Percentiles rank a stretch among this genome's conserved stretches.
phyloP scores from a whole-genome alignment of 805 yeast genomes.

The Pichia thaimueangensis region DNA sequence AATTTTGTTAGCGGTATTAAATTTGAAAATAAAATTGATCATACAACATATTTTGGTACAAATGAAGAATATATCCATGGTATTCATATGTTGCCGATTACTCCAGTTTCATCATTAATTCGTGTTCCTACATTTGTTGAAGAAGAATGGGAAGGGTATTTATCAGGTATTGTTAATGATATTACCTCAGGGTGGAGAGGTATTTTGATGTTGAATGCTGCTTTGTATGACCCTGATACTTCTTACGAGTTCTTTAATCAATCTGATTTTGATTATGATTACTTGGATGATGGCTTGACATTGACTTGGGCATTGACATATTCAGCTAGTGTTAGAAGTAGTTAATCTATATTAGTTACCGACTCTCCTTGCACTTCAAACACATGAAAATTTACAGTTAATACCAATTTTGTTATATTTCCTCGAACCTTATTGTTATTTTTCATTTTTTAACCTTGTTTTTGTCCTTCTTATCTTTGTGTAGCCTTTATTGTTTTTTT shows the following conservation, averaged over 20 bases:
- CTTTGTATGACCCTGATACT: conserved; percentile 59
- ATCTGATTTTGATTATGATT: conserved; percentile 43
- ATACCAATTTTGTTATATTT: too few relatives aligned
- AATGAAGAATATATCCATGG: conserved; percentile 72
- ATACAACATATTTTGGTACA: conserved; percentile 68
- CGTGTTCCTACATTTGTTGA: conserved; percentile 47
- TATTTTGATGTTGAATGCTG: conserved; percentile 64
- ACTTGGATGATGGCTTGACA: conserved; percentile 80
- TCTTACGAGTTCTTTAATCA: conserved; percentile 59
- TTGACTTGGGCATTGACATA: conserved; percentile 81
- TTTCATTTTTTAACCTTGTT: too few relatives aligned
- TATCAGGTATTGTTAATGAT: conserved; percentile 37
- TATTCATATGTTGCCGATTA: conserved; percentile 71
- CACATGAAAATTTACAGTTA: too few relatives aligned
- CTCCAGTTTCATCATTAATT: conserved; percentile 58
- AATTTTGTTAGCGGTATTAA: conserved; percentile 70
- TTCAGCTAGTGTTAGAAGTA: conserved; percentile 54
- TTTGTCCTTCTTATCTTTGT: too few relatives aligned
- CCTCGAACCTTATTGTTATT: too few relatives aligned
- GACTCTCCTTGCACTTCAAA: too few relatives aligned
- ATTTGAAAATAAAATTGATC: conserved; percentile 68
- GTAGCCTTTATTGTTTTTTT: too few relatives aligned
- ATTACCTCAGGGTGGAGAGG: conserved; percentile 71
- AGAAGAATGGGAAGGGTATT: conserved; percentile 55
- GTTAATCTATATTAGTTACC: too few relatives aligned